Percentiles rank a stretch among this genome's conserved stretches.
phyloP scores from a whole-genome alignment of 441 rosid genomes.

The Populus hybrid region DNA sequence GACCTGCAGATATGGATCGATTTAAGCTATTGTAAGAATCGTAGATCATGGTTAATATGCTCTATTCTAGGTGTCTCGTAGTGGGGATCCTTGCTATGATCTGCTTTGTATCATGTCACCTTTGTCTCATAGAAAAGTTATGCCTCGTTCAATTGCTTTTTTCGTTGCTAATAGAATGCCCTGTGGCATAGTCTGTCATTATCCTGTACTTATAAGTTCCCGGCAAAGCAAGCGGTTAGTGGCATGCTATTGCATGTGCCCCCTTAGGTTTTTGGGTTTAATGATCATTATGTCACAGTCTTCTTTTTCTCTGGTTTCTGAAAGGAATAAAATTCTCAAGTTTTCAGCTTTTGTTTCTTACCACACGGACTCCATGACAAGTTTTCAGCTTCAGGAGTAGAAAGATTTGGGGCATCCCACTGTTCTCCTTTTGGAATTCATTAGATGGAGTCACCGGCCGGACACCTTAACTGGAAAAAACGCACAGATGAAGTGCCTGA shows the following conservation, averaged over 20 bases:
- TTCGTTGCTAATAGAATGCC: constrained; percentile 35
- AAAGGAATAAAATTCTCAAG: constrained; percentile 7
- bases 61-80: constrained; percentile 23
- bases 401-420: too few relatives aligned
- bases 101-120: constrained; percentile 45
- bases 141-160: constrained; percentile 22
- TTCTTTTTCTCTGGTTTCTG: constrained; percentile 3
- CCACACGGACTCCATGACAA: too few relatives aligned
- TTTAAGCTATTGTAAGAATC: constrained; percentile 32
- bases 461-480: too few relatives aligned
- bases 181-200: constrained; percentile 24
- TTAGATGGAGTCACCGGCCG: too few relatives aligned
- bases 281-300: constrained; percentile 16
- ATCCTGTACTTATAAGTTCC: constrained; percentile 25
- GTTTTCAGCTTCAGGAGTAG: too few relatives aligned
- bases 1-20: constrained; percentile 25
- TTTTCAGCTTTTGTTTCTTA: neutral
- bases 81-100: constrained; percentile 33
- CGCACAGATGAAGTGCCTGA: too few relatives aligned
- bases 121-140: constrained; percentile 46
- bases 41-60: constrained; percentile 32
- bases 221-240: constrained; percentile 35
- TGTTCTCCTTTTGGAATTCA: too few relatives aligned
- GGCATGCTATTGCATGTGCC: constrained; percentile 32
- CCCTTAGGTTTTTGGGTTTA: constrained; percentile 24